Base-by-base conservation (phyloP, 805 yeast genomes). In the Diddensiella transvaalensis region DNA sequence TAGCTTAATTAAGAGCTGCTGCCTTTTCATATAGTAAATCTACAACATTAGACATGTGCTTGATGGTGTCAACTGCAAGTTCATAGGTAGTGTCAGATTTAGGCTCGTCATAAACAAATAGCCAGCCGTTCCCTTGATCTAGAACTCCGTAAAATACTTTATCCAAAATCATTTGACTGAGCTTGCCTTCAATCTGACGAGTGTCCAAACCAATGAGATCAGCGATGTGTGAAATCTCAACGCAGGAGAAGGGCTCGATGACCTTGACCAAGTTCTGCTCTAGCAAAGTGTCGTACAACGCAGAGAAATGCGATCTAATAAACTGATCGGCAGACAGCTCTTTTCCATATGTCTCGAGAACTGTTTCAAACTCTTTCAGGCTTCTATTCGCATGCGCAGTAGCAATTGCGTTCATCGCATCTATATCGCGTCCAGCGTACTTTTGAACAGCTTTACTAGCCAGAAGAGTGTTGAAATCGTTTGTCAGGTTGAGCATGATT, bases 101-200 rank as follows among this genome's bases (percentile, higher is more conserved):
- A 37, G 96, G 96, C 64, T 89, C 86, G 50, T 88, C 95, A 62
- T 87, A 93, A 50, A 93, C 80, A 56, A 88, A 83, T 60, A 93
- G 76, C 96, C 97, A 93, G 5, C 99, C 99, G 65, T 90, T 90
- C 41, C 98, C 98, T 72, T 93, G 99, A 67, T 93, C 99, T 58
- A 93, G 75, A 32, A 93, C 98, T 42, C 99, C 99, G 63, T 83
- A 85, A 60, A 93, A 88, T n/a, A 89, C 86, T 61, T 87, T 85
- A 68, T 93, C 99, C 60, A 93, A 76, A 58, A 93, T 91, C 98
- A 93, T 91, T 68, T 91, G 97, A 42, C 95, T 83, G 55, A 93
- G 75, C 67, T 93, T 93, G 18, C 95, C 95, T 70, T 93, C 99
- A 26, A 93, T 88, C 63, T 88, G 95, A 54, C 82, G 84, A 41